A percentile compares a stretch with the other conserved stretches of the same genome.
These are phyloP conservation scores for Alnus glutinosa DNA, from an alignment of 306 rosid genomes.

Conservation along the genomic window DNA sequence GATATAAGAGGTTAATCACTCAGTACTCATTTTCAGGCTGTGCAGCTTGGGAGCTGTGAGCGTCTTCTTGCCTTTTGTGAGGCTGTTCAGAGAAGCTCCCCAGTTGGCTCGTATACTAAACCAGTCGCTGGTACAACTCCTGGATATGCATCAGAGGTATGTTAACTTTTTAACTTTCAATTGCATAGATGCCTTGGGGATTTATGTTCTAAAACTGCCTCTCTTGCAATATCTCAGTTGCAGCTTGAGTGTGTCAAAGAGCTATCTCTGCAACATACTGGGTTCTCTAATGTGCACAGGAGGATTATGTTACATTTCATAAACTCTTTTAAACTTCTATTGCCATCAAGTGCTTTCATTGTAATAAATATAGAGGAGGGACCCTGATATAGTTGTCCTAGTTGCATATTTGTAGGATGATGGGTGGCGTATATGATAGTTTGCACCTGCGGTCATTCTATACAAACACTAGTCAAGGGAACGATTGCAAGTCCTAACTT, in stretches of 20 bases:
- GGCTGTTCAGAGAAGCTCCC: conserved; percentile 94
- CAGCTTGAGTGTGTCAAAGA: not conserved
- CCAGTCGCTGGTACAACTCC: conserved; percentile 83
- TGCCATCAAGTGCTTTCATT: not conserved
- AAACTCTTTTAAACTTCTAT: not conserved
- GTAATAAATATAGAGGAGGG: not conserved
- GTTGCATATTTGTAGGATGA: not conserved
- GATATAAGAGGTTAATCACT: conserved; percentile 1
- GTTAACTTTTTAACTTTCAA: not conserved
- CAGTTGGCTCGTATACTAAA: conserved; percentile 80
- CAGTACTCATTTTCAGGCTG: conserved; percentile 56
- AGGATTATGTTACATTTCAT: not conserved
- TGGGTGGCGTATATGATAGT: not conserved
- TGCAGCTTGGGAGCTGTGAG: conserved; percentile 76
- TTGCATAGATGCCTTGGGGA: conserved; percentile 11
- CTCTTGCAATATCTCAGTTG: conserved; percentile 1
- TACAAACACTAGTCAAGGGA: not conserved
- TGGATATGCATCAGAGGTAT: conserved; percentile 97
- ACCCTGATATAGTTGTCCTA: not conserved
- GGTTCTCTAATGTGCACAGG: not conserved
- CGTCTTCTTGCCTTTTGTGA: conserved; percentile 85
- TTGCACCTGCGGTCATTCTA: not conserved
- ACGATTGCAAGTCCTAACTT: not conserved
- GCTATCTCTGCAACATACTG: not conserved
- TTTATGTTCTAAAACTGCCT: conserved; percentile 5